A percentile compares a stretch with the other conserved stretches of the same genome.
Evolutionary conservation across 2,329 filamentous ascomycete genomes (phyloP).

Genomic region (Nannizziopsis arthrosporioides): DNA sequence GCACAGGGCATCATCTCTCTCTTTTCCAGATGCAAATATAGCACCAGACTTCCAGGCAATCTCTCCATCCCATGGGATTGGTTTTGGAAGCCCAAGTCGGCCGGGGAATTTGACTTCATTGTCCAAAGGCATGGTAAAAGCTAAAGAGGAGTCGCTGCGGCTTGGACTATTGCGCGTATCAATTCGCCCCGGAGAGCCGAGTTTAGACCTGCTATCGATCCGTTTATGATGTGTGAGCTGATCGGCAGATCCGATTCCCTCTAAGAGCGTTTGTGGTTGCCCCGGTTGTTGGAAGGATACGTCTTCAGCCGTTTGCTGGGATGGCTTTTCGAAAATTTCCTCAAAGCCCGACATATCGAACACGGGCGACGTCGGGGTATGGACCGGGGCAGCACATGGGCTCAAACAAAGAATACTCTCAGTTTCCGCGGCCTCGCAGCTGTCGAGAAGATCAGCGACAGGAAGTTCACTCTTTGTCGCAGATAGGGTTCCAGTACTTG

Average conservation of each 20-base stretch:
- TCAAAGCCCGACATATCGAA: background rate
- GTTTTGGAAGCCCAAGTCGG: background rate
- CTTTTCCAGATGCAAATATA: background rate
- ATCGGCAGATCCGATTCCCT: conserved; percentile 12
- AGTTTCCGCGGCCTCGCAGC: background rate
- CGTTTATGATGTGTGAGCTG: conserved; percentile 11
- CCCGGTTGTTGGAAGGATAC: background rate
- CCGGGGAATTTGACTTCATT: background rate
- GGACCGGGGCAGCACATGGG: background rate
- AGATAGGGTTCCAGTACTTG: background rate
- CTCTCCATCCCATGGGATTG: conserved; percentile 14
- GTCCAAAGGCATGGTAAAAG: background rate
- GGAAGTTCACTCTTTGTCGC: background rate
- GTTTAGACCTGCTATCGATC: background rate
- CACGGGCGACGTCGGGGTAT: background rate
- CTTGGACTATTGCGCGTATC: conserved; percentile 2
- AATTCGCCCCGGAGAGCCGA: background rate
- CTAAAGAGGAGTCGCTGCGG: background rate
- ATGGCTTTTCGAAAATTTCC: background rate
- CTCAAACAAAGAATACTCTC: background rate
- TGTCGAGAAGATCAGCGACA: background rate
- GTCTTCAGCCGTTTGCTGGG: background rate
- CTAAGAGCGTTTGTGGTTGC: conserved; percentile 7
- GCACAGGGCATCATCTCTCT: background rate
- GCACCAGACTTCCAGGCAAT: conserved; percentile 10